Evolutionary conservation across 495 filamentous ascomycete genomes (phyloP), one percentile per base, ranked within the genome.

Genomic region (Neurospora intermedia): DNA sequence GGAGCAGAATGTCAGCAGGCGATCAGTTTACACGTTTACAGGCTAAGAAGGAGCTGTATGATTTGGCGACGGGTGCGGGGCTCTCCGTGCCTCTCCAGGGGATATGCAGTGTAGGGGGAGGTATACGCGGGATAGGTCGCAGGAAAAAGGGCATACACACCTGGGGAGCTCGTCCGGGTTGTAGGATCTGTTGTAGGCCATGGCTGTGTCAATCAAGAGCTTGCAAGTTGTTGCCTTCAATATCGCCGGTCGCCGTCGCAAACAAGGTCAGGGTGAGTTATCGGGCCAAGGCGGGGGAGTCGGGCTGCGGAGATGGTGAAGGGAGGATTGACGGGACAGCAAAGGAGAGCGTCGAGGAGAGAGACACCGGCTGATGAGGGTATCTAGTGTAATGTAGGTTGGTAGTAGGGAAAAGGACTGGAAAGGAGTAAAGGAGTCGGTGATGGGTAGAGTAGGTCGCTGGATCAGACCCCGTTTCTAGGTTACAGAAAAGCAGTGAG

Each of bases 101-200:
- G 71, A 66, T 48, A 71, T 74, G 79, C 69, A 71, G 72, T 76
- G 73, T 59, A 73, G 72, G 73, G 76, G 74, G 69, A 48, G 69
- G 72, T 69, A 27, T 71, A 73, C 70, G 54, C n/a, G 54, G 54
- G 16, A 9, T 18, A 66, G 11, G 27, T 38, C 15, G 54, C 54
- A 18, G 27, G 54, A 9, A 66, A 31, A 66, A 35, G 54, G 39
- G 38, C 48, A 20, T 27, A 90, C 94, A 89, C 85, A 97, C 91
- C 94, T 93, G 81, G 96, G 96, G 73, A 99, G 89, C 82, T 94
- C 93, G 84, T 99, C 96, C n/a, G 95, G 95, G 79, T 99, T 98
- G 83, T 92, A 94, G 54, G 88, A 87, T 78, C 90, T 89, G 81
- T 96, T 97, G 87, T 99, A 98, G 41, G 96, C 96, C 96, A 98